These are phyloP conservation scores for Fusarium sp. DNA, from an alignment of 2,329 filamentous ascomycete genomes.

Conservation along the genomic window DNA sequence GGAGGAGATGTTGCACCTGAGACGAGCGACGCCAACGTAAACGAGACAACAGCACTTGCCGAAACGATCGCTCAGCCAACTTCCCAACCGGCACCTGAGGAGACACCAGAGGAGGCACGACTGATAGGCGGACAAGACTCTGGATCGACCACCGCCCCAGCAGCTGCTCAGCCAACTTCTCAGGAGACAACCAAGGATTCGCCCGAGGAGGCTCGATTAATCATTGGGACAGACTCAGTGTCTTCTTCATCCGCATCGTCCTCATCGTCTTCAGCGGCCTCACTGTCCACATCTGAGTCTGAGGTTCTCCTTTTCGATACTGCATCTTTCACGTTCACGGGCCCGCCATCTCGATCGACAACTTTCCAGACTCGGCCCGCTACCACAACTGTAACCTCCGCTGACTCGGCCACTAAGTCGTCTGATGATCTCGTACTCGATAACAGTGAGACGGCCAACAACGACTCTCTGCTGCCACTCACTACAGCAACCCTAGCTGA, in stretches of 20 bases:
- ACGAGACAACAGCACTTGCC: constrained; percentile 19
- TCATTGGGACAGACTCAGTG: constrained; percentile 13
- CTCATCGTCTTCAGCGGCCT: constrained; percentile 3
- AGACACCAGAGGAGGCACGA: constrained; percentile 23
- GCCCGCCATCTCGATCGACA: constrained; percentile 31
- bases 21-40: constrained; percentile 16
- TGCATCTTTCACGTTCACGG: constrained; percentile 40
- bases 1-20: constrained; percentile 27
- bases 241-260: constrained; percentile 2
- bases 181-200: constrained; percentile 3
- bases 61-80: constrained; percentile 15
- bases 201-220: constrained; percentile 26
- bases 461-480: constrained; percentile 30
- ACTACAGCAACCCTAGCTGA: constrained; percentile 44
- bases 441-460: constrained; percentile 34
- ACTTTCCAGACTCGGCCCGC: constrained; percentile 39
- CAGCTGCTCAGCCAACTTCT: constrained; percentile 5
- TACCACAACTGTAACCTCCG: constrained; percentile 39
- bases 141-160: constrained; percentile 6
- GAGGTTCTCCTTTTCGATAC: constrained; percentile 41
- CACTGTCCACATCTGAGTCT: constrained; percentile 6
- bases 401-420: constrained; percentile 34
- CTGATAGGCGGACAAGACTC: constrained; percentile 19
- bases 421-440: constrained; percentile 24
- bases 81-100: constrained; percentile 10